A percentile compares a stretch with the other conserved stretches of the same genome.
phyloP scores from a whole-genome alignment of 306 rosid species.

The Astragalus glycyphyllos region DNA sequence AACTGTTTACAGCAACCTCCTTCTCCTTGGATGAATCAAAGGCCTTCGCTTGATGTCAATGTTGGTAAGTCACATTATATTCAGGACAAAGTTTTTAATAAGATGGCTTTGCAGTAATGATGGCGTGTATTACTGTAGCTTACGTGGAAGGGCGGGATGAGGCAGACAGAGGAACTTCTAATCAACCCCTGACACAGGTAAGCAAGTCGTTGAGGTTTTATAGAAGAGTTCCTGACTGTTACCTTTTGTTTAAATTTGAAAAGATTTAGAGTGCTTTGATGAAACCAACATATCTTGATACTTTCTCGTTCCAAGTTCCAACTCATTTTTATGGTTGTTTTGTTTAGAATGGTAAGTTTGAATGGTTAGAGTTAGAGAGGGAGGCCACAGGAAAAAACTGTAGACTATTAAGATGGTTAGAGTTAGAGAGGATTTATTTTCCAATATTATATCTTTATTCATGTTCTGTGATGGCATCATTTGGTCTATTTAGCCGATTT shows the following conservation, averaged over 20 bases:
- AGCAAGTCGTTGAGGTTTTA: conserved; percentile 40
- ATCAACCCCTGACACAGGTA: conserved; percentile 83
- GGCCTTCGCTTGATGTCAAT: conserved; percentile 95
- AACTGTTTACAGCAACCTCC: conserved; percentile 80
- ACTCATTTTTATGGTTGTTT: conserved; percentile 4
- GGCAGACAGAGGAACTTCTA: conserved; percentile 79
- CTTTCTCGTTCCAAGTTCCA: conserved; percentile 28
- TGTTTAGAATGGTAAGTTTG: conserved; percentile 35
- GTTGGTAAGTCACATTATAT: conserved; percentile 70
- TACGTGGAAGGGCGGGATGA: conserved; percentile 98
- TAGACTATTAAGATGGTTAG: neutral
- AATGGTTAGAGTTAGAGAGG: neutral
- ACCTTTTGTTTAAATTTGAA: conserved; percentile 43
- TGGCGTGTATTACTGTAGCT: conserved; percentile 63
- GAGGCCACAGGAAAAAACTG: neutral
- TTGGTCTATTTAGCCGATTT: neutral
- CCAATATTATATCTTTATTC: neutral
- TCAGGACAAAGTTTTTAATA: conserved; percentile 23
- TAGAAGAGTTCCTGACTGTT: conserved; percentile 35
- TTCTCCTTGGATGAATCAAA: conserved; percentile 90
- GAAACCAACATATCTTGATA: conserved; percentile 35
- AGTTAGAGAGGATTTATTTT: neutral
- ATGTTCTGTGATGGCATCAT: neutral
- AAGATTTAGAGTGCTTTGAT: conserved; percentile 31
- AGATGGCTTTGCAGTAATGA: conserved; percentile 47